Base-by-base conservation (phyloP, 208 protist species). In the Wallacemonas sp. region DNA sequence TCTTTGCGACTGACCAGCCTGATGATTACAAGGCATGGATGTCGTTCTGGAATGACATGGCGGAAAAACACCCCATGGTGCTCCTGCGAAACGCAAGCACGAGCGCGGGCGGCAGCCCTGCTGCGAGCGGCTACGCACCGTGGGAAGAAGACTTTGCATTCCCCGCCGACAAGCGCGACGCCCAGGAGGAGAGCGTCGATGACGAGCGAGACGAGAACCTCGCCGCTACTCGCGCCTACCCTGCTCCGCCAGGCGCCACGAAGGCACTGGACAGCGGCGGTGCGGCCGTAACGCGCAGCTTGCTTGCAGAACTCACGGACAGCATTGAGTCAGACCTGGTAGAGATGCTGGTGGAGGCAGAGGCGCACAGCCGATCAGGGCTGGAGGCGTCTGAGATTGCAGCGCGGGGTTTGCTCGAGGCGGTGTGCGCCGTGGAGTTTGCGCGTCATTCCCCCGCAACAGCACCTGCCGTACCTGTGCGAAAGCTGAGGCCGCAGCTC, bases 11-110 rank as follows among this genome's bases (percentile, higher is more conserved):
- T 3, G 75, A 82, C 34, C 53, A 73, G 53, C 26, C 56, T 27
- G 64, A 62, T 1, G 82, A 84, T 61, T 71, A 76, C 55, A 65
- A 61, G 27, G 47, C 59, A 54, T 88, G 82, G 79, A 36, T 82
- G 17, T 33, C 49, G 5, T 88, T 85, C 38, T 85, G 77, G 47
- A 39, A 46, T 12, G 72, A 81, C 33, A 65, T 79, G 70, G 67
- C 68, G 31, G 24, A 75, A n/a, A 68, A 56, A 15, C 53, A 65
- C 46, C 74, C 69, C 15, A 74, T 79, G 55, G 33, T 70, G 33
- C 47, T 54, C 26, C 68, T 39, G 17, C 66, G 67, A 21, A 38
- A 70, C 26, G 56, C 62, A 9, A 54, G 34, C 12, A 11, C 9
- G 22, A 1, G 19, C 46, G 19, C 26, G n/a, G n/a, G n/a, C 54